Evolutionary conservation across 2,329 filamentous ascomycete species (phyloP).

Genomic region (Xylaria sp.): DNA sequence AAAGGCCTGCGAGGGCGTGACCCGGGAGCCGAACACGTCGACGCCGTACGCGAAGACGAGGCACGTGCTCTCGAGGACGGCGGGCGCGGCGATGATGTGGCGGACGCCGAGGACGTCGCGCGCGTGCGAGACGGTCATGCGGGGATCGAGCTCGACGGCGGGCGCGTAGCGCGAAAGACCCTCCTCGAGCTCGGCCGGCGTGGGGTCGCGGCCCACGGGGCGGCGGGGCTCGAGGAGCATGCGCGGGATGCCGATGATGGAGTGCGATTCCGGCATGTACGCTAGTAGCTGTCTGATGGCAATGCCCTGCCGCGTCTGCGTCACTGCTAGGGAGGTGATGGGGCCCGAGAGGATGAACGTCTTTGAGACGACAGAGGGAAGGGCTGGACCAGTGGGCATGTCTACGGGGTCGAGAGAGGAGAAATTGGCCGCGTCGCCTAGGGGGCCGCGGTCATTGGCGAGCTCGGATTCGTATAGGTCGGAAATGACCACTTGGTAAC

Average conservation of each 20-base stretch:
- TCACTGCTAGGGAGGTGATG: conserved; percentile 83
- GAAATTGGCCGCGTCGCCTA: conserved; percentile 76
- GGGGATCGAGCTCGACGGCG: conserved; percentile 83
- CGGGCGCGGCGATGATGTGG: conserved; percentile 78
- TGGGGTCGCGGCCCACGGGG: conserved; percentile 86
- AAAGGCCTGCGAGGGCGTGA: conserved; percentile 89
- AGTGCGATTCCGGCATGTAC: conserved; percentile 76
- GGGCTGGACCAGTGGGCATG: conserved; percentile 63
- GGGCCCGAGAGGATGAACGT: conserved; percentile 82
- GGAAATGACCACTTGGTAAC: conserved; percentile 85
- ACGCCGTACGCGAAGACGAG: conserved; percentile 88
- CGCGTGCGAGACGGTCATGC: conserved; percentile 81
- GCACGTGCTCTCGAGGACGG: conserved; percentile 90
- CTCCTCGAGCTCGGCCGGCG: conserved; percentile 81
- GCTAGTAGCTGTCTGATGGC: conserved; percentile 84
- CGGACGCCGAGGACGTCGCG: conserved; percentile 82
- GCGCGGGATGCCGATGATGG: conserved; percentile 83
- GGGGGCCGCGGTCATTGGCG: conserved; percentile 84
- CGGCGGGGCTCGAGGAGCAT: conserved; percentile 85
- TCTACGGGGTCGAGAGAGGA: conserved; percentile 79
- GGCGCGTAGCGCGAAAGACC: conserved; percentile 82
- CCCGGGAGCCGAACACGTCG: conserved; percentile 87
- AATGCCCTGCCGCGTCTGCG: conserved; percentile 92
- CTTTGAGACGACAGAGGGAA: conserved; percentile 82
- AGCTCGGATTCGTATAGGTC: conserved; percentile 90